These are phyloP conservation scores for Diaporthe helianthi DNA, from an alignment of 2,329 filamentous ascomycete genomes.

Conservation along the genomic window DNA sequence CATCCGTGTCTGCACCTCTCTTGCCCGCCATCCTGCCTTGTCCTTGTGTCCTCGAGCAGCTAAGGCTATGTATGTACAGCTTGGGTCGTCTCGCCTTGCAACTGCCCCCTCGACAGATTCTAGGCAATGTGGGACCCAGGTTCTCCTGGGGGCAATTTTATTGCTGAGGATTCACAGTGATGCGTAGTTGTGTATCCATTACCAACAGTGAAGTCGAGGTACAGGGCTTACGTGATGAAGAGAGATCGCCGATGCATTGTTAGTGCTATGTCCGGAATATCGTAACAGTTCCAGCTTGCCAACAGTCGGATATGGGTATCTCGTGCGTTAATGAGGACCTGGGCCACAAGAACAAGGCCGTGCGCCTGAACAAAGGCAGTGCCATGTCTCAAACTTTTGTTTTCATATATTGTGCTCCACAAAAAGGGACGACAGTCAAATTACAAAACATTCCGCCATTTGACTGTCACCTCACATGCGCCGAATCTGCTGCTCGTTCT, in stretches of 20 bases:
- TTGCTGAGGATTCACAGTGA: neutral
- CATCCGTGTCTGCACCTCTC: neutral
- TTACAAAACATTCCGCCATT: neutral
- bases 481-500: conserved; percentile 84
- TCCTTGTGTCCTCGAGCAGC: neutral
- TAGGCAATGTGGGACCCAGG: neutral
- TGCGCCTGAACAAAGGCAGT: conserved; percentile 6
- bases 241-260: conserved; percentile 16
- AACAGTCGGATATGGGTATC: conserved; percentile 26
- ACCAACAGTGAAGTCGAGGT: neutral
- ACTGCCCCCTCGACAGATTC: neutral
- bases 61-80: no score
- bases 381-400: conserved; percentile 1
- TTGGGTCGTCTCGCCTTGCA: neutral
- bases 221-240: no score
- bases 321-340: neutral
- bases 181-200: no score
- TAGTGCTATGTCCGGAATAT: conserved; percentile 22
- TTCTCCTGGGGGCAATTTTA: neutral
- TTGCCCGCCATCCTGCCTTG: no score
- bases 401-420: neutral
- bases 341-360: neutral
- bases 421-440: neutral
- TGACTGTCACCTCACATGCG: conserved; percentile 68
- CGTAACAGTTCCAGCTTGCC: conserved; percentile 3